Evolutionary conservation across 2,329 filamentous ascomycete species (phyloP).

Genomic region (Paecilomyces variotii): DNA sequence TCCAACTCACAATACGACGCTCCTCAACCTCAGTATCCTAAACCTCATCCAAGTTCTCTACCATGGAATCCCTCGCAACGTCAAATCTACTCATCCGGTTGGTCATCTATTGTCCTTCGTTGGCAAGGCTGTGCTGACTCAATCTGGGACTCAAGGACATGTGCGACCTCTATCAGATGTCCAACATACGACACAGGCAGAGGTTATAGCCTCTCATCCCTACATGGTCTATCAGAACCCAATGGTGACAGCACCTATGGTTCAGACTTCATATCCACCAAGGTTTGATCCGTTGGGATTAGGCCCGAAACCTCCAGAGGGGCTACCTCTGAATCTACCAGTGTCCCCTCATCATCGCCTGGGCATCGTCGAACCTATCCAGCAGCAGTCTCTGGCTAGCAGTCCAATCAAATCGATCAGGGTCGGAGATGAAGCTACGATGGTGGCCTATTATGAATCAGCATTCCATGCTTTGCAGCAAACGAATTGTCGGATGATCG

Average conservation of each 20-base stretch:
- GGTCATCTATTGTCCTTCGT: background rate
- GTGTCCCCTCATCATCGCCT: background rate
- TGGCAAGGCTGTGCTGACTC: background rate
- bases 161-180: background rate
- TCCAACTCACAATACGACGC: background rate
- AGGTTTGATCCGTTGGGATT: background rate
- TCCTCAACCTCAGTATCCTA: background rate
- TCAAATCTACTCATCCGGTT: background rate
- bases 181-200: background rate
- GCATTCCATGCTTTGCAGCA: constrained; percentile 26
- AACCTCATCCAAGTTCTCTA: background rate
- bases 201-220: background rate
- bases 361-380: background rate
- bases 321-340: background rate
- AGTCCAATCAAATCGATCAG: background rate
- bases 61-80: background rate
- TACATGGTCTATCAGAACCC: background rate
- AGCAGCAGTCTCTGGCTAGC: background rate
- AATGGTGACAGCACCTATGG: background rate
- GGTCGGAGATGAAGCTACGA: background rate
- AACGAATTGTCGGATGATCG: constrained; percentile 27
- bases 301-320: background rate
- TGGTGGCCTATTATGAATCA: constrained; percentile 21
- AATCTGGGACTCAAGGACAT: background rate
- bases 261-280: background rate